Evolutionary conservation across 1,284 basidiomycete genomes (phyloP).

Genomic region (Porphyrellus sp.): DNA sequence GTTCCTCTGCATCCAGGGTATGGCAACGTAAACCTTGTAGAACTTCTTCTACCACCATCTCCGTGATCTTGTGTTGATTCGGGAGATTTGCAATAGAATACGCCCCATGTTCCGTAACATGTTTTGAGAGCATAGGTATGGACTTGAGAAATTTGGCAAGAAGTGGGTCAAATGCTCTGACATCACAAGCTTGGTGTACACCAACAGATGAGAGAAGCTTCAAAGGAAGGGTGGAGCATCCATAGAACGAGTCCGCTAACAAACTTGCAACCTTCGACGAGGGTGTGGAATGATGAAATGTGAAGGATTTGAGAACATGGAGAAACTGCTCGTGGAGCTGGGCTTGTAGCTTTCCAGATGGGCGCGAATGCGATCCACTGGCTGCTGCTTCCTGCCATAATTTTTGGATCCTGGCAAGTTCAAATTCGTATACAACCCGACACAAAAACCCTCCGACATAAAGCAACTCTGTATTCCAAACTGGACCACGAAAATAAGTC

Average conservation of each 20-base stretch:
- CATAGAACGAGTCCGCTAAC: neutral
- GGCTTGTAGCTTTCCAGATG: neutral
- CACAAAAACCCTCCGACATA: conserved; percentile 3
- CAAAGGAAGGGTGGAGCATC: conserved; percentile 1
- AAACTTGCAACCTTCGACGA: neutral
- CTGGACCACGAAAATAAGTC: neutral
- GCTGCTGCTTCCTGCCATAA: neutral
- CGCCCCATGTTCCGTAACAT: neutral
- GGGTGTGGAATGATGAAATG: neutral
- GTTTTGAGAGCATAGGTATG: neutral
- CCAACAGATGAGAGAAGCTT: neutral
- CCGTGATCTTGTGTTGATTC: neutral
- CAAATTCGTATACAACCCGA: neutral
- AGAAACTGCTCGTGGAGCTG: neutral
- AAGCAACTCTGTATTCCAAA: conserved; percentile 6
- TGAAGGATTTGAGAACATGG: conserved; percentile 4
- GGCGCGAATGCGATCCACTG: neutral
- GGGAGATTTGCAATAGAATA: neutral
- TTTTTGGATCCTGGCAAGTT: neutral
- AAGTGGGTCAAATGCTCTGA: neutral
- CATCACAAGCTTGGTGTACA: neutral
- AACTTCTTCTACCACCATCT: neutral
- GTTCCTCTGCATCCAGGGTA: neutral
- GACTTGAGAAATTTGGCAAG: neutral
- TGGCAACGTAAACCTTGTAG: neutral